Evolutionary conservation across 2,329 filamentous ascomycete genomes (phyloP), one percentile per base, ranked within the genome.

Genomic region (Boeremia exigua): DNA sequence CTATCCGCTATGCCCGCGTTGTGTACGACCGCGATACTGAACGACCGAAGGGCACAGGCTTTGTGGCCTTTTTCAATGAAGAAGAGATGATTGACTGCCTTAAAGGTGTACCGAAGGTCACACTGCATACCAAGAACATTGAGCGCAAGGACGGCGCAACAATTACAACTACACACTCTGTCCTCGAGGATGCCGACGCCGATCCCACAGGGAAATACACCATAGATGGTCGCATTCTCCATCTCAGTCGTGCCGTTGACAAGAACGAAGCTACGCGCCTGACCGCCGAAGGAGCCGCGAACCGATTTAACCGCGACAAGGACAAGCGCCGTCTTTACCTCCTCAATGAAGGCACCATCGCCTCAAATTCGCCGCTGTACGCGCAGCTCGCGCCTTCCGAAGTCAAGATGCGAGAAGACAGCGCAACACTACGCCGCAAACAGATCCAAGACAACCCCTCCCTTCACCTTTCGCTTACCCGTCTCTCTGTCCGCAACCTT

Each of bases 281-380:
- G 25, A 87, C 90, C 6, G 88, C 90, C 47, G 86, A 88, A 56
- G 88, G 88, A 19, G 81, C 80, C 14, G 82, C 80, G 10, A 79
- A 82, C 38, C 86, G 87, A 45, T 86, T 88, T 45, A 85, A 86
- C 47, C 81, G 84, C 36, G 89, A 96, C 69, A 91, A 89, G 71
- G 95, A 99, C 77, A 97, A 96, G 81, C 87, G 95, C 40, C 88
- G 90, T 37, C 84, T 99, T 0, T 99, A 92, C 73, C 84, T 99
- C 6, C 84, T 99, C 19, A 85, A 86, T 1, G 95, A 99, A 78
- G 95, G 95, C 53, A 89, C 88, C 2, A 91, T 99, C 54, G 80
- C 90, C 3, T 80, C 83, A n/a, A 88, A 88, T 58, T 92, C 92
- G 7, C 83, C 91, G 6, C 80, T 97, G 1, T 96, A 91, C 79